Evolutionary conservation across 148 eudicot genomes (phyloP).

Genomic region (Selenicereus undatus): DNA sequence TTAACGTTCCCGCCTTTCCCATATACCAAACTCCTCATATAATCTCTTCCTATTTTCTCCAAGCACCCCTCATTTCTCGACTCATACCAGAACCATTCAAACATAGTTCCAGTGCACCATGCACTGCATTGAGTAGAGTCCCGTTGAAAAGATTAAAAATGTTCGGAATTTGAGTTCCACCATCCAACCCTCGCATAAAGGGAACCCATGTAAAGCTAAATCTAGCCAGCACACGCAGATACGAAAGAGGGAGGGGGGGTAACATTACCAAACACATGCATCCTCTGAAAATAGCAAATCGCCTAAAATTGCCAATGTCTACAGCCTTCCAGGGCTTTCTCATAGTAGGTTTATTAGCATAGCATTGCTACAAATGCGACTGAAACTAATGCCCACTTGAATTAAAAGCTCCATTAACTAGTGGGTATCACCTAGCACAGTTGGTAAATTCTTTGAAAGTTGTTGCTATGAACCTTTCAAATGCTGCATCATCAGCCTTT

Average conservation of each 20-base stretch:
- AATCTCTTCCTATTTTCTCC: not conserved
- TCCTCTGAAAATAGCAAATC: not conserved
- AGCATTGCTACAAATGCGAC: not conserved
- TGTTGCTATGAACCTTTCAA: no score
- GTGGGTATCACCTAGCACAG: no score
- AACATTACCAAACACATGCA: not conserved
- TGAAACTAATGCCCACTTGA: not conserved
- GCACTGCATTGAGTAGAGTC: not conserved
- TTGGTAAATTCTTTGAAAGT: no score
- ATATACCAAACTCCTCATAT: no score
- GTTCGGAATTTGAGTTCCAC: not conserved
- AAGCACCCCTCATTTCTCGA: not conserved
- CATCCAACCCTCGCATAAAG: not conserved
- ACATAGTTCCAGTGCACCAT: not conserved
- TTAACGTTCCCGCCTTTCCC: no score
- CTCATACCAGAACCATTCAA: not conserved
- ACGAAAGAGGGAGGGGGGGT: no score
- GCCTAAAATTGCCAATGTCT: not conserved
- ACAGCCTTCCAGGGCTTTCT: not conserved
- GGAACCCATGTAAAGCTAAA: not conserved
- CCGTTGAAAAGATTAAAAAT: not conserved
- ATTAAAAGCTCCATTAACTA: not conserved
- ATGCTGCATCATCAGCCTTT: no score
- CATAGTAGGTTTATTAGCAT: not conserved
- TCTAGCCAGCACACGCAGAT: no score